Base-by-base conservation (phyloP, 164 flowering plant genomes). In the Berberis thunbergii region DNA sequence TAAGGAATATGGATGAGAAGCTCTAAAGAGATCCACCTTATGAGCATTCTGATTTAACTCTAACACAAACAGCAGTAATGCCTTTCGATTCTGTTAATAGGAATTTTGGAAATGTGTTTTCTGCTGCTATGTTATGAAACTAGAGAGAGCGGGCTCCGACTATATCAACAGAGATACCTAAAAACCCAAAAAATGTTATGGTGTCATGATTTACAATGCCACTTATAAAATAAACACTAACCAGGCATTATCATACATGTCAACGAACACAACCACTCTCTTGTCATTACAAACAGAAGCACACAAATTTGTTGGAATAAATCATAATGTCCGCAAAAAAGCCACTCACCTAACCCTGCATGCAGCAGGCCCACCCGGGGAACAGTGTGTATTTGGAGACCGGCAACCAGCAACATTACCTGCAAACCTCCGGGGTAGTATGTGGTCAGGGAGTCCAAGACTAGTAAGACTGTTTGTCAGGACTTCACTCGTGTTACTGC, bases 261-360 rank as follows among this genome's bases (percentile, higher is more conserved):
- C 26, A 26, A 26, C 26, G 26, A 26, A 26, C 26, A 26, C 26
- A 26, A 26, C 26, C 26, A 26, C 26, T 26, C 0, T 56, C 60
- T 64, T 56, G 13, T 64, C 49, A 43, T 44, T 39, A 45, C 26
- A 43, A 45, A 64, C 54, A 60, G 13, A 38, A 54, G 59, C 43
- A 60, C 70, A 66, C 63, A 59, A 55, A 46, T n/a, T 7, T 1
- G 43, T 49, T 6, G 40, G 62, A 60, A 45, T 59, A 57, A 66
- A 66, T 50, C 63, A 59, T 40, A 58, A 59, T 7, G 11, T 10
- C 3, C 54, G n/a, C n/a, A 52, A 59, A 45, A 43, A 46, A 63
- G 41, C 49, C 48, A 42, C 54, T 73, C 66, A 89, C 78, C 96
- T 78, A 63, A 87, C 96, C 76, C 91, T 73, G 73, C 94, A 85